Evolutionary conservation across 768 basidiomycete genomes (phyloP).

Genomic region (Lactifluus piperatus): DNA sequence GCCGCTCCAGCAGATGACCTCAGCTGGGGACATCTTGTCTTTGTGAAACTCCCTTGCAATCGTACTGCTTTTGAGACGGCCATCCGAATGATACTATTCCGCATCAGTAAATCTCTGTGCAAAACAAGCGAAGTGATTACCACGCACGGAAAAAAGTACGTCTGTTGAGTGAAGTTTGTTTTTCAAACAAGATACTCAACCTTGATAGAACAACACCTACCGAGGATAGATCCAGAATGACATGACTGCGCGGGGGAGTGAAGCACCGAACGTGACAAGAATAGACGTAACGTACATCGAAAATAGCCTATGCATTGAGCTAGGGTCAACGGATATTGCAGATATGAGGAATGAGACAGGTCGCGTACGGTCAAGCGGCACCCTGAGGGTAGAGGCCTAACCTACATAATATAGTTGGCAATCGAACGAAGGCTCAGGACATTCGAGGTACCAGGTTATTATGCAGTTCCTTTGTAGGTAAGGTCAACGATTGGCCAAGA

Average conservation of each 20-base stretch:
- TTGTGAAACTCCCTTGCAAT: not conserved
- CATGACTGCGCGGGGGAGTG: constrained; percentile 25
- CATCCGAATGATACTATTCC: constrained; percentile 19
- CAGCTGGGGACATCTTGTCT: constrained; percentile 15
- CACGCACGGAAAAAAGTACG: constrained; percentile 10
- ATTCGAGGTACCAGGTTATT: constrained; percentile 7
- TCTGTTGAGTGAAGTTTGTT: not conserved
- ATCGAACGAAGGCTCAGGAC: not conserved
- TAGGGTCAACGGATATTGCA: not conserved
- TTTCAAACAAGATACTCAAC: not conserved
- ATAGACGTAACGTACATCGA: constrained; percentile 12
- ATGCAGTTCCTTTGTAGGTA: constrained; percentile 13
- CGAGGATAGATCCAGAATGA: constrained; percentile 37
- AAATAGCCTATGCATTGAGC: constrained; percentile 8
- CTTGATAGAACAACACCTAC: constrained; percentile 7
- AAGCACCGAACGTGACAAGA: not conserved
- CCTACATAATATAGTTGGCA: constrained; percentile 13
- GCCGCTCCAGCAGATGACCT: constrained; percentile 22
- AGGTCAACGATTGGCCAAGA: not conserved
- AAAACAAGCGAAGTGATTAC: not conserved
- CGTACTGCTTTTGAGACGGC: constrained; percentile 5
- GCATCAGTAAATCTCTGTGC: not conserved
- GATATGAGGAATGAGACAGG: not conserved
- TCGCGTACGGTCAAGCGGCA: constrained; percentile 36
- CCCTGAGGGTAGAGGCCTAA: constrained; percentile 37